Conservation (phyloP, 2,329 filamentous ascomycete genomes). For the Talaromyces sp. region DNA sequence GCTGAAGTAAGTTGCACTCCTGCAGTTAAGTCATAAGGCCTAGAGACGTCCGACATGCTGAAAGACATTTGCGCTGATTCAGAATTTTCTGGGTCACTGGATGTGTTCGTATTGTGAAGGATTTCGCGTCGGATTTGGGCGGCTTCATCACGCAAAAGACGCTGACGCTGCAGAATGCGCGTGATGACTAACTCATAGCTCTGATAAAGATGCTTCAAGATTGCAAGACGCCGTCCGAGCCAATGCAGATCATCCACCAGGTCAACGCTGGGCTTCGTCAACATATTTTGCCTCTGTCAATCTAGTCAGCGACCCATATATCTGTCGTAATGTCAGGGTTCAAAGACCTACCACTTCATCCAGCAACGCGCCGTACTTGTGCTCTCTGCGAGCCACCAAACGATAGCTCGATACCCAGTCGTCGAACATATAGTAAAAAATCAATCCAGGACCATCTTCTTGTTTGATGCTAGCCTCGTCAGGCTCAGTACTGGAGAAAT, state of each 20-base stretch:
- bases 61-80: slow-evolving; percentile 40
- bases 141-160: slow-evolving; percentile 36
- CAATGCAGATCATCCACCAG: slow-evolving; percentile 54
- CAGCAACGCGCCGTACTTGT: slow-evolving; percentile 48
- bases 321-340: not conserved
- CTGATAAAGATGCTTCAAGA: slow-evolving; percentile 60
- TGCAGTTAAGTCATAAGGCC: slow-evolving; percentile 26
- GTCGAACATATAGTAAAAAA: slow-evolving; percentile 66
- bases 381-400: slow-evolving; percentile 56
- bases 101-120: slow-evolving; percentile 21
- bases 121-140: slow-evolving; percentile 24
- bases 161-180: slow-evolving; percentile 54
- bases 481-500: slow-evolving; percentile 30
- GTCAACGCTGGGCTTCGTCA: slow-evolving; percentile 46
- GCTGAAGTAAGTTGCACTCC: slow-evolving; percentile 45
- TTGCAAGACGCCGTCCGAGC: slow-evolving; percentile 58
- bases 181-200: slow-evolving; percentile 61
- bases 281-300: slow-evolving; percentile 53
- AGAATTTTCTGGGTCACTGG: slow-evolving; percentile 28
- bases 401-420: slow-evolving; percentile 64
- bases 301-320: slow-evolving; percentile 13
- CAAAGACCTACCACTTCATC: slow-evolving; percentile 46
- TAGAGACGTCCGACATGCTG: slow-evolving; percentile 19
- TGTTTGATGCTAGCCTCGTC: slow-evolving; percentile 37
- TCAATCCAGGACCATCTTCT: slow-evolving; percentile 56